A percentile compares a stretch with the other conserved stretches of the same genome.
phyloP scores from a whole-genome alignment of 805 yeast genomes.

The Priceomyces haplophilus region DNA sequence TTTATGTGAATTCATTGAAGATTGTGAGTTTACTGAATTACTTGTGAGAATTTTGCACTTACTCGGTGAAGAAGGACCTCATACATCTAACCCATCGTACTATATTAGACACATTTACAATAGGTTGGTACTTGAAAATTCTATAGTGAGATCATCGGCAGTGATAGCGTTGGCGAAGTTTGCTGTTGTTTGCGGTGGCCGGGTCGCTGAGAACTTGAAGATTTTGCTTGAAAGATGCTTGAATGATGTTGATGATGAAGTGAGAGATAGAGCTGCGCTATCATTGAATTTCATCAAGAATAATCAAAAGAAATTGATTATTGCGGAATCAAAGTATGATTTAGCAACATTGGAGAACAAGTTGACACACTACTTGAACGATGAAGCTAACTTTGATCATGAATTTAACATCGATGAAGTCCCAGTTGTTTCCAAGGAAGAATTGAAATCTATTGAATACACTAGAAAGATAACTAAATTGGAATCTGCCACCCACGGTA shows the following conservation, averaged over 20 bases:
- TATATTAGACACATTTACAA: slow-evolving; percentile 95
- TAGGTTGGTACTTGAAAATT: slow-evolving; percentile 93
- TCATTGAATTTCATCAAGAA: slow-evolving; percentile 62
- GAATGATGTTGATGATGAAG: slow-evolving; percentile 91
- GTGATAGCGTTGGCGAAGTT: slow-evolving; percentile 89
- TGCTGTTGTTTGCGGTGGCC: slow-evolving; percentile 71
- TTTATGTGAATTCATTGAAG: slow-evolving; percentile 95
- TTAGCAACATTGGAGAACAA: slow-evolving; percentile 75
- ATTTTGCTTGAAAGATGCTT: slow-evolving; percentile 79
- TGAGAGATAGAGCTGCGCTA: slow-evolving; percentile 93
- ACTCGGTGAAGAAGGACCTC: slow-evolving; percentile 93
- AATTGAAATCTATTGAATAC: slow-evolving; percentile 61
- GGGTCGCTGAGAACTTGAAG: slow-evolving; percentile 63
- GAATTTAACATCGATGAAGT: slow-evolving; percentile 73
- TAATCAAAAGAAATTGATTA: slow-evolving; percentile 46
- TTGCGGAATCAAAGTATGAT: slow-evolving; percentile 68
- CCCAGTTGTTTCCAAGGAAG: slow-evolving; percentile 66
- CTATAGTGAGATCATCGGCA: slow-evolving; percentile 93
- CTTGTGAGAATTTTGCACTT: slow-evolving; percentile 89
- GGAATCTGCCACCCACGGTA: slow-evolving; percentile 22
- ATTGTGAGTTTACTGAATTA: slow-evolving; percentile 93
- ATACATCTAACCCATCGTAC: slow-evolving; percentile 77
- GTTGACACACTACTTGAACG: slow-evolving; percentile 67
- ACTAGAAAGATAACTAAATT: slow-evolving; percentile 47
- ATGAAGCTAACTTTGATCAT: slow-evolving; percentile 43